Conservation (phyloP, 2,329 filamentous ascomycete genomes). For the Sporothrix euskadiensis region DNA sequence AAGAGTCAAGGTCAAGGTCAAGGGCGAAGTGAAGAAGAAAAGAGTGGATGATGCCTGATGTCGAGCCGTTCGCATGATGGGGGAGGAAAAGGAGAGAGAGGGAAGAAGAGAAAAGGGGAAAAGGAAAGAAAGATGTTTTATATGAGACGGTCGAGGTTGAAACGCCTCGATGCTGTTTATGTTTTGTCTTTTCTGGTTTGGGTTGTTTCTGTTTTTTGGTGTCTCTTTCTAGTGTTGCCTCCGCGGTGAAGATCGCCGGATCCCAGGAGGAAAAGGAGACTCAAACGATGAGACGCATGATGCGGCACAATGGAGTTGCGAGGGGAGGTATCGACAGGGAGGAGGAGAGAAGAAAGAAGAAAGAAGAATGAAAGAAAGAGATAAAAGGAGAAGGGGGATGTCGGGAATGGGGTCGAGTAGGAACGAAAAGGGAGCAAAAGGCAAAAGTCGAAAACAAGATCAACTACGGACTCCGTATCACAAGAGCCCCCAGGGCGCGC, state of each 20-base stretch:
- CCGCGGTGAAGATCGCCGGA: conserved; percentile 24
- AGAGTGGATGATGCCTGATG: conserved; percentile 27
- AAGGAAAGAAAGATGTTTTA: conserved; percentile 41
- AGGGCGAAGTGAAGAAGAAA: conserved; percentile 20
- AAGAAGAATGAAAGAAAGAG: background rate
- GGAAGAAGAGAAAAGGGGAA: background rate
- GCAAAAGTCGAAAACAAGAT: conserved; percentile 2
- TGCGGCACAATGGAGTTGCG: conserved; percentile 27
- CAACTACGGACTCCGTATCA: background rate
- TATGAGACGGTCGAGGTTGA: conserved; percentile 40
- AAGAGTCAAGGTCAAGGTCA: conserved; percentile 10
- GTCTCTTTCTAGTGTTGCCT: background rate
- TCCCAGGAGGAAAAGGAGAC: conserved; percentile 11
- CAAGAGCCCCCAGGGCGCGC: conserved; percentile 5
- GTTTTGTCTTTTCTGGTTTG: conserved; percentile 4
- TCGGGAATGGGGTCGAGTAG: background rate
- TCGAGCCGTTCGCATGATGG: conserved; percentile 46
- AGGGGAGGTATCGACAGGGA: conserved; percentile 29
- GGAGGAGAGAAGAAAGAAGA: conserved; percentile 21
- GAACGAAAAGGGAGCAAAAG: conserved; percentile 3
- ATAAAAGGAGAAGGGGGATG: background rate
- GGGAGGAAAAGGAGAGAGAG: background rate
- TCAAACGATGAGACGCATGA: conserved; percentile 29
- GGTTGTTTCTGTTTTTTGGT: conserved; percentile 18
- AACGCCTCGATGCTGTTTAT: conserved; percentile 32